Percentiles rank a stretch among this genome's conserved stretches.
phyloP scores from a whole-genome alignment of 2,329 filamentous ascomycete species.

The Hypoxylon sp. region DNA sequence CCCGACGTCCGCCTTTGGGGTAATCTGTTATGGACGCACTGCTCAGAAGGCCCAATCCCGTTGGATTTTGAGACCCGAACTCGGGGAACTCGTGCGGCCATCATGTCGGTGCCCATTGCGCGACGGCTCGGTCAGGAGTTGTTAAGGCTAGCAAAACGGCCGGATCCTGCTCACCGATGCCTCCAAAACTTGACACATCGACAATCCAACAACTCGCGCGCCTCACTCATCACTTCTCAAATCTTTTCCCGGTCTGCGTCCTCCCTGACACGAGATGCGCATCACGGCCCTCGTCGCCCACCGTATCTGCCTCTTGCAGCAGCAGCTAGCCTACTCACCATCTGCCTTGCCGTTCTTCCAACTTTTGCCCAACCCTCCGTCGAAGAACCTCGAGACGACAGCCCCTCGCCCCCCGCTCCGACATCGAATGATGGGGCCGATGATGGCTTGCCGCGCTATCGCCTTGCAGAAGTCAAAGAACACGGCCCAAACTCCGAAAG shows the following conservation, averaged over 20 bases:
- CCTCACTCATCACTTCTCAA: conserved; percentile 28
- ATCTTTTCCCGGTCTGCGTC: conserved; percentile 26
- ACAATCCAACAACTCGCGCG: conserved; percentile 5
- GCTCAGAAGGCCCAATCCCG: neutral
- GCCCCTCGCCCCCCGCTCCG: conserved; percentile 13
- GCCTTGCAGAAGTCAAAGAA: conserved; percentile 59
- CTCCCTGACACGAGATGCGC: conserved; percentile 12
- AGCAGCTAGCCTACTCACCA: conserved; percentile 40
- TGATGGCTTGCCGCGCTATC: conserved; percentile 56
- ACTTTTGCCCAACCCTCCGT: conserved; percentile 33
- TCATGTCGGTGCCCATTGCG: conserved; percentile 33
- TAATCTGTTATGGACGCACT: conserved; percentile 26
- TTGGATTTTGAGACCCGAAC: conserved; percentile 2
- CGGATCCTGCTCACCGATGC: conserved; percentile 21
- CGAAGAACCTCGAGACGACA: conserved; percentile 19
- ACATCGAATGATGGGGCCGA: conserved; percentile 46
- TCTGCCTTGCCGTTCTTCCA: conserved; percentile 40
- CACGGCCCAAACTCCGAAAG: conserved; percentile 60
- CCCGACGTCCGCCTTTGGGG: conserved; percentile 1
- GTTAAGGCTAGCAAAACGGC: conserved; percentile 23
- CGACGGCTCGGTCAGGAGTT: conserved; percentile 30
- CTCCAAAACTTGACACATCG: conserved; percentile 22
- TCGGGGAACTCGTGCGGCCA: neutral
- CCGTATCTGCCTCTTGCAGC: conserved; percentile 41
- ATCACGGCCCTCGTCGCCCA: conserved; percentile 23